Evolutionary conservation across 352 stramenopile genomes (phyloP).

Genomic region (Albugo candida): DNA sequence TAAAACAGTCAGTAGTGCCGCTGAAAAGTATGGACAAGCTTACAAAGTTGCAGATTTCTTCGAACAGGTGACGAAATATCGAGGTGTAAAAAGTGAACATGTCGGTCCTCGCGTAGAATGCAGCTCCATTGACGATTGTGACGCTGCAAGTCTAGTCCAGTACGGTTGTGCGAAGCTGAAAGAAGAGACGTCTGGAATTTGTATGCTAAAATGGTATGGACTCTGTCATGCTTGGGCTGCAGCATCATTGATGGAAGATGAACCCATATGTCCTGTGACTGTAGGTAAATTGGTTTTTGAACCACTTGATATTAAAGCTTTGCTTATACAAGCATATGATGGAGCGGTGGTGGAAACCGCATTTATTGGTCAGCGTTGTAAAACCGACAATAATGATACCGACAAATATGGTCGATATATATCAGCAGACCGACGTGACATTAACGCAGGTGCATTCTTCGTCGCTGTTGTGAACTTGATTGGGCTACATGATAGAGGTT

Average conservation of each 20-base stretch:
- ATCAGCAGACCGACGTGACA: conserved; percentile 18
- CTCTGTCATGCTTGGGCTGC: conserved; percentile 43
- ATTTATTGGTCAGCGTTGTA: conserved; percentile 33
- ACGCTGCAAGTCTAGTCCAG: conserved; percentile 12
- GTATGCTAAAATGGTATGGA: conserved; percentile 35
- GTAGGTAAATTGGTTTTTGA: conserved; percentile 11
- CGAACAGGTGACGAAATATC: conserved; percentile 23
- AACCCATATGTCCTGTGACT: conserved; percentile 13
- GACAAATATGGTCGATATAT: conserved; percentile 22
- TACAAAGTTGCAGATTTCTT: conserved; percentile 21
- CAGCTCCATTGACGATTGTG: conserved; percentile 13
- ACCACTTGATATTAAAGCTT: conserved; percentile 17
- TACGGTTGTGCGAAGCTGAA: conserved; percentile 24
- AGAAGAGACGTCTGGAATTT: conserved; percentile 14
- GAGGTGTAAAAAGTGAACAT: conserved; percentile 22
- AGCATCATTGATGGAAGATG: conserved; percentile 23
- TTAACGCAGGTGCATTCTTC: conserved; percentile 34
- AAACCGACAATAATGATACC: conserved; percentile 15
- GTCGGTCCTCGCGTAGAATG: conserved; percentile 10
- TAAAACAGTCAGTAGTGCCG: conserved; percentile 15
- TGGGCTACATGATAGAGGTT: conserved; percentile 21
- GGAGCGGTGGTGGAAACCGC: conserved; percentile 25
- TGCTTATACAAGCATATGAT: conserved; percentile 22
- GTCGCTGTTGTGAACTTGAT: conserved; percentile 31
- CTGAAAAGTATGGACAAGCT: conserved; percentile 27